phyloP scores from a whole-genome alignment of 768 basidiomycete species.

The Lactarius tabidus region DNA sequence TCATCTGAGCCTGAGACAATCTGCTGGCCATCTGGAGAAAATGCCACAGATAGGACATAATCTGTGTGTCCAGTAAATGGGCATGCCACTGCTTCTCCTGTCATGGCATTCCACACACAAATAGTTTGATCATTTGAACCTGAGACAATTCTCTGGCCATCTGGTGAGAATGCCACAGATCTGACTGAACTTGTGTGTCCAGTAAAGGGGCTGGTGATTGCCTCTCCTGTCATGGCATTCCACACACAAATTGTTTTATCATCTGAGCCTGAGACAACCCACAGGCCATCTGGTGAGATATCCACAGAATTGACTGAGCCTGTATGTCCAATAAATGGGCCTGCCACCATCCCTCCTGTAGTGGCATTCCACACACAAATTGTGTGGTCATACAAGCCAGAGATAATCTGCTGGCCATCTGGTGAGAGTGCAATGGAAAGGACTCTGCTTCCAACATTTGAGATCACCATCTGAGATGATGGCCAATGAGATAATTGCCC shows the following conservation, averaged over 20 bases:
- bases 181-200: neutral
- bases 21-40: neutral
- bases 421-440: conserved; percentile 2
- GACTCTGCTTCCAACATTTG: neutral
- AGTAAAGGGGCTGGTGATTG: neutral
- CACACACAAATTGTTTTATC: no score
- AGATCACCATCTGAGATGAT: neutral
- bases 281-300: no score
- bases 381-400: no score
- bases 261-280: no score
- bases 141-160: neutral
- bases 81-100: neutral
- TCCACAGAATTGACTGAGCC: neutral
- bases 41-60: neutral
- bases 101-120: neutral
- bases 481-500: neutral
- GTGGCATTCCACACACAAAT: no score
- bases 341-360: no score
- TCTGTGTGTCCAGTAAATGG: neutral
- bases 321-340: no score
- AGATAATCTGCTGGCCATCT: no score
- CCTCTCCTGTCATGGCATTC: no score
- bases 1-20: neutral
- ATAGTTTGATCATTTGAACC: neutral
- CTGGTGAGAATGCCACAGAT: neutral